A percentile compares a stretch with the other conserved stretches of the same genome.
Conservation (phyloP, 2,329 filamentous ascomycete species). For the Paraphoma chrysanthemicola region DNA sequence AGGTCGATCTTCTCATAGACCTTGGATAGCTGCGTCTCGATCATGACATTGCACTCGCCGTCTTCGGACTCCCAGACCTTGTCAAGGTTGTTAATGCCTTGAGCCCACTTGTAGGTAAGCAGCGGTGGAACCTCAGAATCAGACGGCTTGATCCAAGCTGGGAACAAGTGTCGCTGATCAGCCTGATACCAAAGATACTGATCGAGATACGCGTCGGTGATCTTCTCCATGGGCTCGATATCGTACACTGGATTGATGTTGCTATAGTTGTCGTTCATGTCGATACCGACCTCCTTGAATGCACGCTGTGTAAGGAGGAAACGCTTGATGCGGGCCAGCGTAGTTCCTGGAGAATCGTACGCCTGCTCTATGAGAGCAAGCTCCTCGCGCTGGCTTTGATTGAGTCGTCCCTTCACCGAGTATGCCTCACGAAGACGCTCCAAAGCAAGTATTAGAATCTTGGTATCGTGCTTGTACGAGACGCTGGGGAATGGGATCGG, state of each 20-base stretch:
- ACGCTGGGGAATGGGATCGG: slow-evolving; percentile 99
- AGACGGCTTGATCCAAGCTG: slow-evolving; percentile 98
- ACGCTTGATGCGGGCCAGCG: slow-evolving; percentile 93
- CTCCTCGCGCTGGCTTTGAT: slow-evolving; percentile 97
- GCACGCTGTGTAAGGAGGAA: slow-evolving; percentile 96
- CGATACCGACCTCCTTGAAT: slow-evolving; percentile 99
- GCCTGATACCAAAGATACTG: slow-evolving; percentile 99
- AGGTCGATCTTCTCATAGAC: slow-evolving; percentile 99
- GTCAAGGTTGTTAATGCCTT: slow-evolving; percentile 97
- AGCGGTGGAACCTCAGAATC: slow-evolving; percentile 96
- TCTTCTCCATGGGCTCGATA: slow-evolving; percentile 98
- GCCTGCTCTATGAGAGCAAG: slow-evolving; percentile 96
- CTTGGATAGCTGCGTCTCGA: slow-evolving; percentile 98
- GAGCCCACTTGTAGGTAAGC: slow-evolving; percentile 97
- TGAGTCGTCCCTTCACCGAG: slow-evolving; percentile 94
- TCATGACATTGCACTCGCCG: slow-evolving; percentile 97
- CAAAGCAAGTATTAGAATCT: slow-evolving; percentile 94
- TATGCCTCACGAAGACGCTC: slow-evolving; percentile 94
- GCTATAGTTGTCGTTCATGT: slow-evolving; percentile 99
- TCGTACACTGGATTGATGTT: slow-evolving; percentile 99
- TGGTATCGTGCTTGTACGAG: slow-evolving; percentile 99
- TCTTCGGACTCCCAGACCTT: slow-evolving; percentile 94
- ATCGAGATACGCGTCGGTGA: slow-evolving; percentile 97
- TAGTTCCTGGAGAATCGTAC: slow-evolving; percentile 96
- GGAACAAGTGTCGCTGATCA: slow-evolving; percentile 95